Conservation (phyloP, 768 basidiomycete species). For the Boletus edulis region DNA sequence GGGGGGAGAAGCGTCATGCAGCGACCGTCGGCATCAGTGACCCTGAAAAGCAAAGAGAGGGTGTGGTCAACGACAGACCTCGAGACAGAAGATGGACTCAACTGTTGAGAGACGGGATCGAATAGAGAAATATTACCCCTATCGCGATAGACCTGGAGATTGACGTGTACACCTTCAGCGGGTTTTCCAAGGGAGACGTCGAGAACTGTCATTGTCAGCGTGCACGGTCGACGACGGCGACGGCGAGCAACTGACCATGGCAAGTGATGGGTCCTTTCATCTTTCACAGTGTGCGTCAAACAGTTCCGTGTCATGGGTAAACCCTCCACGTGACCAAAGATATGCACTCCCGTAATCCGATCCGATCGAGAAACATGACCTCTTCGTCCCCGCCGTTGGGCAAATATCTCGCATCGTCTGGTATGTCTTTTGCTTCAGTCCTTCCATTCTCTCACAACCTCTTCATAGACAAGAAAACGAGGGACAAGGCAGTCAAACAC, state of each 20-base stretch:
- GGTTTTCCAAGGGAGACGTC: slow-evolving; percentile 85
- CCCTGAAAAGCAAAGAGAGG: slow-evolving; percentile 37
- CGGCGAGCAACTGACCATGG: slow-evolving; percentile 55
- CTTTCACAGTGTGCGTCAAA: slow-evolving; percentile 22
- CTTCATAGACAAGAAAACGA: slow-evolving; percentile 76
- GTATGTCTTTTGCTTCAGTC: slow-evolving; percentile 39
- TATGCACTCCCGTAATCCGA: slow-evolving; percentile 15
- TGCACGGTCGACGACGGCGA: neutral
- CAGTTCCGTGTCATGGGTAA: too few species aligned
- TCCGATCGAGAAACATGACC: slow-evolving; percentile 32
- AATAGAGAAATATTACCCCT: slow-evolving; percentile 44
- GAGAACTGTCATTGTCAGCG: slow-evolving; percentile 53
- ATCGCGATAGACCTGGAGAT: slow-evolving; percentile 52
- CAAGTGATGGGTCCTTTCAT: slow-evolving; percentile 86
- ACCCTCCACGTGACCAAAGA: neutral
- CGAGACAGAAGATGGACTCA: slow-evolving; percentile 12
- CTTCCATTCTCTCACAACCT: neutral
- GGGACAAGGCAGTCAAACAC: slow-evolving; percentile 87
- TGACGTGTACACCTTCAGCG: slow-evolving; percentile 64
- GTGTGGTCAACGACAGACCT: neutral
- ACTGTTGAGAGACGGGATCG: slow-evolving; percentile 62
- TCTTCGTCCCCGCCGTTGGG: slow-evolving; percentile 60
- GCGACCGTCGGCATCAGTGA: slow-evolving; percentile 80
- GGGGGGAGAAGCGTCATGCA: slow-evolving; percentile 73
- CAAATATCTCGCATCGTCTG: slow-evolving; percentile 91